Percentiles rank a stretch among this genome's conserved stretches.
These are phyloP conservation scores for Mortierella sp. DNA, from an alignment of 371 early-diverging fungal genomes.

Conservation along the genomic window DNA sequence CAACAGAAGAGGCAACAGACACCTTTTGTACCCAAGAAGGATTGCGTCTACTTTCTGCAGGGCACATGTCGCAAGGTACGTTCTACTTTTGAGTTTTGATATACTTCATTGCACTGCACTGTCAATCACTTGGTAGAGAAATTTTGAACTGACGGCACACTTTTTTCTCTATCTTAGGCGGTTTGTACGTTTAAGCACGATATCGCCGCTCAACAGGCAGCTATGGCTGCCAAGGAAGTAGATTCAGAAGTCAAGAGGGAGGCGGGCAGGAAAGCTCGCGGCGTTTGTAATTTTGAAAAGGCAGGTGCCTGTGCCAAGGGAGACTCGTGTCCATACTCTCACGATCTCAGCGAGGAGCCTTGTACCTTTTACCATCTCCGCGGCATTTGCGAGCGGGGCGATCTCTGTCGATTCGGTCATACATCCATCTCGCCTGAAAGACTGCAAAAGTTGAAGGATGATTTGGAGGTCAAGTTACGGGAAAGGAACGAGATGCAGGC, in stretches of 20 bases:
- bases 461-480: not conserved
- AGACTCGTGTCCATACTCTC: conserved; percentile 26
- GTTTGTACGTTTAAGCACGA: conserved; percentile 51
- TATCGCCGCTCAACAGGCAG: conserved; percentile 15
- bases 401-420: conserved; percentile 30
- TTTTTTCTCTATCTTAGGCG: not conserved
- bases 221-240: conserved; percentile 12
- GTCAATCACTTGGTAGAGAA: not conserved
- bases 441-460: conserved; percentile 13
- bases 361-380: conserved; percentile 27
- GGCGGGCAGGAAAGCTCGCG: conserved; percentile 21
- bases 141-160: not conserved
- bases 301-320: conserved; percentile 34
- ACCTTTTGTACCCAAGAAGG: conserved; percentile 39
- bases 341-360: conserved; percentile 32
- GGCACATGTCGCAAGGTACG: conserved; percentile 29
- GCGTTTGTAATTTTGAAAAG: conserved; percentile 35
- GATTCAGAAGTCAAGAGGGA: not conserved
- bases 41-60: conserved; percentile 27
- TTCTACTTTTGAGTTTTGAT: not conserved
- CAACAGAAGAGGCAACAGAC: not conserved
- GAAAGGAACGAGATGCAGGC: conserved; percentile 11
- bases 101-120: not conserved
- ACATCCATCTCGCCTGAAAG: conserved; percentile 21
- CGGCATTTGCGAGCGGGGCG: conserved; percentile 23